phyloP scores from a whole-genome alignment of 2,329 filamentous ascomycete genomes.

The Neodidymelliopsis sp. region DNA sequence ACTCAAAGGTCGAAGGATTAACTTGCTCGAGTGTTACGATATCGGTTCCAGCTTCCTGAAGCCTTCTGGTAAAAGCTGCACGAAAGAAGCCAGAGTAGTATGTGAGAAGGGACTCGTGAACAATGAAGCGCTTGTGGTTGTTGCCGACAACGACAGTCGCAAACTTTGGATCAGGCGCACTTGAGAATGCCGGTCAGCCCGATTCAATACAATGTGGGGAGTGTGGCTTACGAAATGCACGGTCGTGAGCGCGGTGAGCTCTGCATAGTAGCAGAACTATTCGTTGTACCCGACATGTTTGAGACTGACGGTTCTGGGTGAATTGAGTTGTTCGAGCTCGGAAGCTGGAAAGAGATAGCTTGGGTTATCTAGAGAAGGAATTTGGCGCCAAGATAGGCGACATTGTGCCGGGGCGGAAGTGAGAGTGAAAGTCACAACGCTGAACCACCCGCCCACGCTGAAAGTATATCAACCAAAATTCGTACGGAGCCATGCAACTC shows the following conservation, averaged over 20 bases:
- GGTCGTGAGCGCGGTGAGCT: background rate
- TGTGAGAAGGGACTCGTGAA: slow-evolving; percentile 17
- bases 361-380: too few relatives aligned
- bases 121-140: slow-evolving; percentile 5
- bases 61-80: slow-evolving; percentile 12
- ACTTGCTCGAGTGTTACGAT: slow-evolving; percentile 15
- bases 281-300: background rate
- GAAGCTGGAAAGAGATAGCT: too few relatives aligned
- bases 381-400: too few relatives aligned
- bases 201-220: background rate
- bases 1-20: slow-evolving; percentile 4
- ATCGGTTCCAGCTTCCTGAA: slow-evolving; percentile 23
- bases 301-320: too few relatives aligned
- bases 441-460: too few relatives aligned
- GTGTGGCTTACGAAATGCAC: background rate
- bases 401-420: too few relatives aligned
- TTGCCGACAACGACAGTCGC: slow-evolving; percentile 19
- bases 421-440: too few relatives aligned
- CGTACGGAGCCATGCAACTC: too few relatives aligned
- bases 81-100: slow-evolving; percentile 23
- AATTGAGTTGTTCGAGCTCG: too few relatives aligned
- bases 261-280: background rate
- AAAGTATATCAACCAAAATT: too few relatives aligned
- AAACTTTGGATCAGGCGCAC: background rate
- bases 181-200: background rate